Base-by-base conservation (phyloP, 371 early-diverging fungal species). In the Basidiobolus meristosporus region DNA sequence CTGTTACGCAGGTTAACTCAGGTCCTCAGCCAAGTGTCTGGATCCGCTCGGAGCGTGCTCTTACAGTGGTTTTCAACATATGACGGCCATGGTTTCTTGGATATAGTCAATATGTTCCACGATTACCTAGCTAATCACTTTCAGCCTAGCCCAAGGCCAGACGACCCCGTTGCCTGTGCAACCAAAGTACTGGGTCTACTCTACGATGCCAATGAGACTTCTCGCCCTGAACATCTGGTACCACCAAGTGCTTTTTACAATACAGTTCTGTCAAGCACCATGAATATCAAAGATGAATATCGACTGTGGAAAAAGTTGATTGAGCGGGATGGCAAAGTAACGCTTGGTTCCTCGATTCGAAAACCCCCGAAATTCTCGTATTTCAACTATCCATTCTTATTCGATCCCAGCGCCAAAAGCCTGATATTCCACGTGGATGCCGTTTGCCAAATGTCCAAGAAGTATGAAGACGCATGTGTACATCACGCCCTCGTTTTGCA, bases 281-380 rank as follows among this genome's bases (percentile, higher is more conserved):
- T 79, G 35, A 77, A 77, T 39, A 73, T 77, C 48, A 79, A 79
- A 43, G 73, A 73, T 23, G 80, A 82, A 47, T 82, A 76, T 48
- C 50, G 64, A 10, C 56, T 53, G 5, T 82, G 82, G 82, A 35
- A 35, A 19, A 35, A 14, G 14, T 17, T n/a, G 10, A 16, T 17
- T 19, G 35, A 19, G 14, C 16, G 19, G 6, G 10, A 35, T 9
- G n/a, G 16, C 16, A 16, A 19, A n/a, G 16, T 35, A 14, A 19
- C 35, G 7, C 14, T 35, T 7, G 19, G 35, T 17, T 35, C 16
- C n/a, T 35, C 19, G 9, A 35, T 6, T 11, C 18, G 6, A 1
- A 35, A 6, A 4, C 1, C 2, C 14, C 35, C 35, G 7, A 19
- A 71, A 35, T 77, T 79, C 43, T 68, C 73, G 12, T 70, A 64